Percentiles rank a stretch among this genome's conserved stretches.
Evolutionary conservation across 2,329 filamentous ascomycete species (phyloP).

Genomic region (Clarireedia hainanense): DNA sequence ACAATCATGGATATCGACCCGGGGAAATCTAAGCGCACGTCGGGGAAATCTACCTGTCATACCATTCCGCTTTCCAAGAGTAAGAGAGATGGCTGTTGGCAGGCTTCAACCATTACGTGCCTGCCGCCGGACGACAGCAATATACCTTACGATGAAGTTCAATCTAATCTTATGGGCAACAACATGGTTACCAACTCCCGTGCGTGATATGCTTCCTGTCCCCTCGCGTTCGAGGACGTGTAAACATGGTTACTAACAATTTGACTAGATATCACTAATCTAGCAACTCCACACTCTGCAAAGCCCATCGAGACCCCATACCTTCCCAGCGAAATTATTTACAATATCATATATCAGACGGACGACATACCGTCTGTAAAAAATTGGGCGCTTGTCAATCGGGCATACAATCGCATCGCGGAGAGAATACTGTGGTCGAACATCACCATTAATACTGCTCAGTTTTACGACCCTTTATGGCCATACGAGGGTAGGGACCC

Average conservation of each 20-base stretch:
- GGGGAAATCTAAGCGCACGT: background rate
- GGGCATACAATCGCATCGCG: slow-evolving; percentile 3
- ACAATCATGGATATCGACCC: background rate
- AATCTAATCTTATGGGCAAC: background rate
- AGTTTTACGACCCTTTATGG: slow-evolving; percentile 6
- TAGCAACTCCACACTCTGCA: background rate
- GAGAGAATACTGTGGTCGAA: slow-evolving; percentile 9
- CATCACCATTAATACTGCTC: slow-evolving; percentile 7
- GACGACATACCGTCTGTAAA: slow-evolving; percentile 9
- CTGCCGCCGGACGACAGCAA: background rate
- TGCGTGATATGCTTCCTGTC: background rate
- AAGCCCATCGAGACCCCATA: slow-evolving; percentile 5
- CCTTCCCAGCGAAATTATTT: slow-evolving; percentile 5
- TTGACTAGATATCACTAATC: background rate
- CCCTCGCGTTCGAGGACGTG: too few species aligned
- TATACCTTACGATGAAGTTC: slow-evolving; percentile 5
- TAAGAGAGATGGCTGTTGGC: slow-evolving; percentile 7
- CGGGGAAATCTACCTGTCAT: slow-evolving; percentile 3
- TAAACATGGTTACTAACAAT: too few species aligned
- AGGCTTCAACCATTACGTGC: slow-evolving; percentile 1
- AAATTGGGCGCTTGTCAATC: slow-evolving; percentile 5
- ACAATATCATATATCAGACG: slow-evolving; percentile 5
- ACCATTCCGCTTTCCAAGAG: background rate
- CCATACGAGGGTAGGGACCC: slow-evolving; percentile 4
- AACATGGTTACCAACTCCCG: background rate